Base-by-base conservation (phyloP, 768 basidiomycete genomes). In the Mycena kentingensis region DNA sequence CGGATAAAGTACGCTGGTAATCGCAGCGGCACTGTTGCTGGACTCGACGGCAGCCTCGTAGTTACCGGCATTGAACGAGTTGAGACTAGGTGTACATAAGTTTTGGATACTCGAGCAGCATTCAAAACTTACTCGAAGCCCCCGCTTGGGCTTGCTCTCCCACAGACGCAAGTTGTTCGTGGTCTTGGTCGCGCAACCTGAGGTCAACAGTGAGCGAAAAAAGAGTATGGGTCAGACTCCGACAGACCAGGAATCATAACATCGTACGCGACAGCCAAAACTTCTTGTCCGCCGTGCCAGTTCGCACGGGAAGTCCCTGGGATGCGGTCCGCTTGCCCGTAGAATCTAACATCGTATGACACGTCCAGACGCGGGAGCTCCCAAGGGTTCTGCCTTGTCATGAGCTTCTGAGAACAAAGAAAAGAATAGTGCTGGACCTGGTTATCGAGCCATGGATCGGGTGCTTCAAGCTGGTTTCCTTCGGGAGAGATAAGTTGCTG, bases 31-130 rank as follows among this genome's bases (percentile, higher is more conserved):
- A 59, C 87, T 87, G 69, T 94, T 93, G 28, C 88, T 90, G 1
- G 90, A 80, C 61, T 89, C 87, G 22, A 98, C 88, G 2, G 94
- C 91, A 38, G 76, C 83, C 64, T 93, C 93, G 67, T 98, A 98
- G 70, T 96, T 87, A 37, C 96, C 96, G 54, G 93, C 92, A 66
- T 98, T 98, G 83, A 98, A 98, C 39, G 88, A 90, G 68, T 93
- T 89, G 59, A 98, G 69, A 71, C 41, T 42, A 25, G 7, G 41
- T 19, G 41, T n/a, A 25, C 22, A 10, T 26, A 22, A 12, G 22
- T 42, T 42, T n/a, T n/a, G n/a, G n/a, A n/a, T n/a, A n/a, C n/a
- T n/a, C n/a, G n/a, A n/a, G n/a, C 11, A 25, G 22, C 19, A 7
- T 19, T 11, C 7, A 8, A 12, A 42, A 42, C 41, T 11, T 42